These are phyloP conservation scores for Kokia cookei DNA, from an alignment of 441 rosid species.

Conservation along the genomic window DNA sequence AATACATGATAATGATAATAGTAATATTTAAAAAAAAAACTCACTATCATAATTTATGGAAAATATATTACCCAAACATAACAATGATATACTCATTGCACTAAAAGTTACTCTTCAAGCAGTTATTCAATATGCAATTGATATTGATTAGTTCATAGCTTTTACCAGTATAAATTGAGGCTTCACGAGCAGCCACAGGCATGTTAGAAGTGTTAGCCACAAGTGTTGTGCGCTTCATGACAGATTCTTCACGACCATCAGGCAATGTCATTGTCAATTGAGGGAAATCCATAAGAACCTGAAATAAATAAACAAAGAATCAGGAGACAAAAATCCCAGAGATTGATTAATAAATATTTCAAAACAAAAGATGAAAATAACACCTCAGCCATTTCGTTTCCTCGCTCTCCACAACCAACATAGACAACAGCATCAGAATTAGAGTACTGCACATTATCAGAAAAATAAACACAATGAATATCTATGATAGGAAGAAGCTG, in stretches of 20 bases:
- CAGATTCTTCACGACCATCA: slow-evolving; percentile 99
- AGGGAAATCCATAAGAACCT: slow-evolving; percentile 99
- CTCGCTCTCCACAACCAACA: slow-evolving; percentile 99
- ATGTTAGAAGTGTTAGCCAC: slow-evolving; percentile 99
- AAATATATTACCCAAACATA: neutral
- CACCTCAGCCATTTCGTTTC: slow-evolving; percentile 99
- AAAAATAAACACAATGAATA: slow-evolving; percentile 6
- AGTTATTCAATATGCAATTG: neutral
- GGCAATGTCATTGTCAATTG: slow-evolving; percentile 99
- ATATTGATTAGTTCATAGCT: slow-evolving; percentile 3
- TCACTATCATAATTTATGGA: neutral
- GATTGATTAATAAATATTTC: neutral
- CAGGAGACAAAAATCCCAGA: neutral
- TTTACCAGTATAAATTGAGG: slow-evolving; percentile 96
- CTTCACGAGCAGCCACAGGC: slow-evolving; percentile 99
- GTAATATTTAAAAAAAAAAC: neutral
- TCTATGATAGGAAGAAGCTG: neutral
- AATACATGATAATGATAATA: neutral
- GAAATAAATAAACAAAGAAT: slow-evolving; percentile 2
- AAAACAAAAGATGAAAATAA: slow-evolving; percentile 6
- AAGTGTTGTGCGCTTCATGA: slow-evolving; percentile 98
- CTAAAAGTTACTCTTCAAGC: neutral
- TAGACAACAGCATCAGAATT: slow-evolving; percentile 98
- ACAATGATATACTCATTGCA: neutral
- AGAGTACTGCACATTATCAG: slow-evolving; percentile 67